Conservation (phyloP, 805 yeast species). For the Kodamaea kaohsiungensis region DNA sequence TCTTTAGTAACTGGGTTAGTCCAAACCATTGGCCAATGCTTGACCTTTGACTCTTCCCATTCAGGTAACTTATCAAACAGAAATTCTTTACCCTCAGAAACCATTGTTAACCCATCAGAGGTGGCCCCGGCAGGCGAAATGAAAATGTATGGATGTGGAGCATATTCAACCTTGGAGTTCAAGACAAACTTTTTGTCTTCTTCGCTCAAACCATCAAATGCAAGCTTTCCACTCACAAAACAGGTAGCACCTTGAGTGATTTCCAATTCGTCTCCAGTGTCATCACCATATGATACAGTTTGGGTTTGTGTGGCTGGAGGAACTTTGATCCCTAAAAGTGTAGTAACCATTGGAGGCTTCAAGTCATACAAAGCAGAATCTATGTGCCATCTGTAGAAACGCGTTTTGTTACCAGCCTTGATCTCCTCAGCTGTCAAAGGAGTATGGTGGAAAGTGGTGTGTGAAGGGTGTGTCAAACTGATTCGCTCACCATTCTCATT, state of each 20-base stretch:
- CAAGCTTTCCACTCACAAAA: conserved; percentile 80
- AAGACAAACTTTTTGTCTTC: conserved; percentile 77
- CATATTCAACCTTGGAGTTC: conserved; percentile 79
- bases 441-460: conserved; percentile 73
- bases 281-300: conserved; percentile 56
- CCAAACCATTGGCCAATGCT: conserved; percentile 85
- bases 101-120: conserved; percentile 85
- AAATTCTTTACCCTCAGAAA: conserved; percentile 72
- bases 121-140: conserved; percentile 82
- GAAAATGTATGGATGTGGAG: conserved; percentile 90
- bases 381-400: conserved; percentile 93
- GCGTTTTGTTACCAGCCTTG: conserved; percentile 59
- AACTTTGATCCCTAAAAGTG: conserved; percentile 78
- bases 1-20: conserved; percentile 84
- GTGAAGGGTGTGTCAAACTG: conserved; percentile 78
- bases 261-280: conserved; percentile 59
- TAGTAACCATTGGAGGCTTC: conserved; percentile 85
- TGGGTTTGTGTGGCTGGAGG: conserved; percentile 68
- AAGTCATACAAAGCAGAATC: conserved; percentile 86
- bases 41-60: conserved; percentile 80
- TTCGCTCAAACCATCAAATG: conserved; percentile 63
- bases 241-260: conserved; percentile 87
- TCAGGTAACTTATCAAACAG: conserved; percentile 69
- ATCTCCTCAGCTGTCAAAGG: conserved; percentile 65
- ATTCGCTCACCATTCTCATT: conserved; percentile 63